A percentile compares a stretch with the other conserved stretches of the same genome.
phyloP scores from a whole-genome alignment of 768 basidiomycete genomes.

The Leccinum ochraceum region DNA sequence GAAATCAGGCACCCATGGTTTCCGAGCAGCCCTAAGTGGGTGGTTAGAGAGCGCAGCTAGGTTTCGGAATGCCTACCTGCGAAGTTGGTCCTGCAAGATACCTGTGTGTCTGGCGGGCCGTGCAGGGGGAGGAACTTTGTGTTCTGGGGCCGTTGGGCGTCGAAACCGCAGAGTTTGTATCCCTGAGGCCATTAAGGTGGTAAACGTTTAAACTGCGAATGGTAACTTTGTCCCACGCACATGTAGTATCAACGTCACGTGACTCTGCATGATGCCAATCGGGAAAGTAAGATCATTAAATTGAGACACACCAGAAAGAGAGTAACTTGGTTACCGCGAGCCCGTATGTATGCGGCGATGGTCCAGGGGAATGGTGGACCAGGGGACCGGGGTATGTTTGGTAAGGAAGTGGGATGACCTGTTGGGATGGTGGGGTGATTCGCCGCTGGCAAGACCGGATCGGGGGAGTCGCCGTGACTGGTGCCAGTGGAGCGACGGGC shows the following conservation, averaged over 20 bases:
- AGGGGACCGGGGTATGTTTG: background rate
- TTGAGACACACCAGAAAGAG: too few species aligned
- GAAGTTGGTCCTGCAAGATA: conserved; percentile 78
- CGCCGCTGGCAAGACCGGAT: conserved; percentile 30
- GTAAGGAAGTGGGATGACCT: conserved; percentile 16
- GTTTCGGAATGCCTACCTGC: conserved; percentile 48
- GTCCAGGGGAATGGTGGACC: background rate
- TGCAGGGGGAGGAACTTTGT: conserved; percentile 16
- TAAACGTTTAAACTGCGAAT: conserved; percentile 1
- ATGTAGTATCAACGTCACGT: background rate
- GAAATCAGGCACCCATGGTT: conserved; percentile 86
- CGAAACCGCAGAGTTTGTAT: conserved; percentile 52
- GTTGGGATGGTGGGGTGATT: conserved; percentile 24
- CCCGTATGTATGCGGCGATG: background rate
- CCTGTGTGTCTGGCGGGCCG: conserved; percentile 55
- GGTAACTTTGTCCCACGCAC: too few species aligned
- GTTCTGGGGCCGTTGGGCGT: conserved; percentile 38
- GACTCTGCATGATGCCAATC: conserved; percentile 1
- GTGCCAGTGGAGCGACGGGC: conserved; percentile 19
- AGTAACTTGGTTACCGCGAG: background rate
- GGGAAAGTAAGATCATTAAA: background rate
- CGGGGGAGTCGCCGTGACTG: conserved; percentile 31
- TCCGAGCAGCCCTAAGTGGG: conserved; percentile 55
- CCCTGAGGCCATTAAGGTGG: conserved; percentile 40
- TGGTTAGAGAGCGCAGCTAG: conserved; percentile 12